Conservation (phyloP, 1,284 basidiomycete species). For the Apiotrichum akiyoshidainum region DNA sequence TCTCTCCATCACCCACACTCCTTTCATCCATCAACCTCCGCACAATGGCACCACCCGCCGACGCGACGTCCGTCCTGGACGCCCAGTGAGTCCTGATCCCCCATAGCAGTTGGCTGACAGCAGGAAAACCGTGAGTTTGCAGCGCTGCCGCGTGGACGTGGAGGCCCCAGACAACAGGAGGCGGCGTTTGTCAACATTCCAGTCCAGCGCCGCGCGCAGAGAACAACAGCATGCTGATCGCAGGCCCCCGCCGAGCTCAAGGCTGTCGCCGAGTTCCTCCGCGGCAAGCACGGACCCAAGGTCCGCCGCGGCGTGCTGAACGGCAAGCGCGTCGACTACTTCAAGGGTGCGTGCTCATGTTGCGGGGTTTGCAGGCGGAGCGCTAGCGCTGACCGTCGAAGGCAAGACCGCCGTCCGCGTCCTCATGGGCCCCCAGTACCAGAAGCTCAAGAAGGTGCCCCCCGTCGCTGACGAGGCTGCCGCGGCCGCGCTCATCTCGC, state of each 20-base stretch:
- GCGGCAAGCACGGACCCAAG: slow-evolving; percentile 83
- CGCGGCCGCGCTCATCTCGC: slow-evolving; percentile 67
- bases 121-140: slow-evolving; percentile 19
- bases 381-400: slow-evolving; percentile 42
- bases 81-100: slow-evolving; percentile 14
- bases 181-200: background rate
- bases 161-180: background rate
- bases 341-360: slow-evolving; percentile 69
- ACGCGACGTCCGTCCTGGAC: slow-evolving; percentile 20
- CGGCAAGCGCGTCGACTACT: slow-evolving; percentile 95
- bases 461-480: slow-evolving; percentile 72
- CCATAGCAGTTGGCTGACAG: background rate
- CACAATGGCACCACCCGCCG: slow-evolving; percentile 17
- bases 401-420: slow-evolving; percentile 91
- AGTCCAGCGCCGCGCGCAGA: no score
- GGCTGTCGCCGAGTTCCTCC: slow-evolving; percentile 77
- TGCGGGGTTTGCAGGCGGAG: background rate
- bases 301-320: slow-evolving; percentile 83
- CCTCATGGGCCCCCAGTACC: slow-evolving; percentile 82
- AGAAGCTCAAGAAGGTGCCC: slow-evolving; percentile 81
- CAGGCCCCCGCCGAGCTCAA: slow-evolving; percentile 69
- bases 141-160: background rate
- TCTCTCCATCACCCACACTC: background rate
- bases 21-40: background rate
- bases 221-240: background rate